Base-by-base conservation (phyloP, 2,329 filamentous ascomycete species). In the Colletotrichum lini region DNA sequence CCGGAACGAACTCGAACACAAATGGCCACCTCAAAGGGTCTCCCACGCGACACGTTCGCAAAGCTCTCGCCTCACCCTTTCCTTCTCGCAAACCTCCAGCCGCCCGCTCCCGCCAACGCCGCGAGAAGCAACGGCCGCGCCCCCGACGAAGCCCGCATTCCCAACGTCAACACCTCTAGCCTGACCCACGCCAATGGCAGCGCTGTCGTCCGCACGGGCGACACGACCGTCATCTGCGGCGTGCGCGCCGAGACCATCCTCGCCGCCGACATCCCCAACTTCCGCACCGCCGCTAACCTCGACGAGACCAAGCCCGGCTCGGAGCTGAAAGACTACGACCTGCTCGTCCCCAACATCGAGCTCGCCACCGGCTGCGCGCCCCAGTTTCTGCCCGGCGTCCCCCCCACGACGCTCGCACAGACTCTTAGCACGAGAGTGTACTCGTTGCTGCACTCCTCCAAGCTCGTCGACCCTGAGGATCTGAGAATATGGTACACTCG, bases 161-260 rank as follows among this genome's bases (percentile, higher is more conserved):
- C 93, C n/a, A 90, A 91, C 44, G 87, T 96, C 76, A 96, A 98
- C 81, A 90, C 91, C 0, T 93, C 93, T 35, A 96, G 94, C 26
- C 86, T 99, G 60, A 94, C 94, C 0, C 95, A 99, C 80, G 93
- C 94, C 67, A 92, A 97, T 79, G 96, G 96, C 62, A 97, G 94
- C 77, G 93, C 96, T 0, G 92, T 98, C 0, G 93, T 98, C 60
- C 90, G 96, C 45, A 86, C 93, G 62, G 96, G 96, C 57, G 94
- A 97, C 80, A 98, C 96, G 1, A 95, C 94, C 1, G 94, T 95
- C n/a, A 95, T 99, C 47, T 98, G 95, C 79, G 96, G 96, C 68
- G 91, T 99, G 23, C 91, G 96, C 54, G 95, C 88, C 63, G 96
- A 99, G 83, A 91, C 97, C 8, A 85, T 99, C 35, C 87, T 91